Evolutionary conservation across 2,329 filamentous ascomycete species (phyloP).

Genomic region (Fusarium verticillioides): DNA sequence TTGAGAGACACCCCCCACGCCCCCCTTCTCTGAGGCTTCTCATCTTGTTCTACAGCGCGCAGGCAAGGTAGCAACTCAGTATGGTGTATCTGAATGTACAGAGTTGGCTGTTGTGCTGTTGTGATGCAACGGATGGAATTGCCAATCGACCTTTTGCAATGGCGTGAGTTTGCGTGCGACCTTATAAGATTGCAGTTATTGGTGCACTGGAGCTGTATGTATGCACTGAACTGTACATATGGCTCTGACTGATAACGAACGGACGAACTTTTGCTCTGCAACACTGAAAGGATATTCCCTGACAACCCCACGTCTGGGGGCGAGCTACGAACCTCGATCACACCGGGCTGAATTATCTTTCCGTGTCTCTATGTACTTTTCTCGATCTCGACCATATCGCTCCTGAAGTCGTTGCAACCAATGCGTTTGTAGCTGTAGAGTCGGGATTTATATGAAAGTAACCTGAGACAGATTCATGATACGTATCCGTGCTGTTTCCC

Average conservation of each 20-base stretch:
- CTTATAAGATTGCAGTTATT: slow-evolving; percentile 1
- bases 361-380: not conserved
- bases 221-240: not conserved
- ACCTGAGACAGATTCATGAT: slow-evolving; percentile 3
- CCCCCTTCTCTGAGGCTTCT: slow-evolving; percentile 26
- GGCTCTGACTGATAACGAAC: slow-evolving; percentile 26
- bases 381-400: not conserved
- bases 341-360: not conserved
- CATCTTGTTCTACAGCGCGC: slow-evolving; percentile 21
- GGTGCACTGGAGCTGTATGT: not conserved
- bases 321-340: not conserved
- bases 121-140: slow-evolving; percentile 9
- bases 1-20: slow-evolving; percentile 38
- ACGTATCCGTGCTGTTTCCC: slow-evolving; percentile 15
- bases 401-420: not conserved
- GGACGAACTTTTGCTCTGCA: slow-evolving; percentile 6
- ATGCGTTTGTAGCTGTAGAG: not conserved
- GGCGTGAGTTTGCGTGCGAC: slow-evolving; percentile 13
- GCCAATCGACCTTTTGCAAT: slow-evolving; percentile 18
- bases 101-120: not conserved
- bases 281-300: slow-evolving; percentile 5
- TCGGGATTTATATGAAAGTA: not conserved
- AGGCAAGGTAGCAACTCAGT: not conserved
- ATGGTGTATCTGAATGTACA: not conserved
- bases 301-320: slow-evolving; percentile 23